Evolutionary conservation across 495 filamentous ascomycete species (phyloP).

Genomic region (Neurospora hispaniola): DNA sequence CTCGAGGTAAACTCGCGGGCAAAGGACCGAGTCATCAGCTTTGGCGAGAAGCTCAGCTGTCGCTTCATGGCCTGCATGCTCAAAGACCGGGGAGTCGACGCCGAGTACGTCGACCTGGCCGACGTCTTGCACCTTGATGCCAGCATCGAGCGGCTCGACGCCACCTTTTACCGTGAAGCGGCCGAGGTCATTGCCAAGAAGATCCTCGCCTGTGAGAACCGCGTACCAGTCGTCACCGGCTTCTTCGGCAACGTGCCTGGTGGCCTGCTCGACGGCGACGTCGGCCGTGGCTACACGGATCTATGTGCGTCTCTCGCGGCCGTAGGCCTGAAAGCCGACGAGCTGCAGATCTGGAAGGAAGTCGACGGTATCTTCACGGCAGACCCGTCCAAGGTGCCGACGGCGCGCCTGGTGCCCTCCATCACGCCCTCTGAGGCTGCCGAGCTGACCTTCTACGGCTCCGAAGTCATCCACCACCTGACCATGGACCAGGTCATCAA

Average conservation of each 20-base stretch:
- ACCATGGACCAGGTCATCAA: slow-evolving; percentile 98
- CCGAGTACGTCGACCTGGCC: slow-evolving; percentile 78
- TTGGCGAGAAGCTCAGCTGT: slow-evolving; percentile 90
- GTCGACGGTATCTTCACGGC: slow-evolving; percentile 88
- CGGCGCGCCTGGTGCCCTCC: slow-evolving; percentile 59
- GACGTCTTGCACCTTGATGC: slow-evolving; percentile 56
- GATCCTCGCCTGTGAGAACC: slow-evolving; percentile 56
- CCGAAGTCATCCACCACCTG: slow-evolving; percentile 93
- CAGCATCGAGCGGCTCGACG: slow-evolving; percentile 51
- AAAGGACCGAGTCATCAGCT: slow-evolving; percentile 83
- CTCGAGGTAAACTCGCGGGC: slow-evolving; percentile 66
- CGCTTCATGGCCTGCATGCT: slow-evolving; percentile 74
- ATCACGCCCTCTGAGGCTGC: slow-evolving; percentile 85
- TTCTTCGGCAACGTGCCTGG: slow-evolving; percentile 85
- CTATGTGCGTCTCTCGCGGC: slow-evolving; percentile 76
- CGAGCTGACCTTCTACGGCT: slow-evolving; percentile 86
- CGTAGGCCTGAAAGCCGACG: slow-evolving; percentile 63
- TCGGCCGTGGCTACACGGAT: slow-evolving; percentile 84
- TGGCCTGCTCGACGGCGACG: slow-evolving; percentile 60
- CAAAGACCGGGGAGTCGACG: slow-evolving; percentile 61
- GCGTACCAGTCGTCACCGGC: slow-evolving; percentile 69
- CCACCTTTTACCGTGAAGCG: slow-evolving; percentile 70
- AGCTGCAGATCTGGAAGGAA: slow-evolving; percentile 90
- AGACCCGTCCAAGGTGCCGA: slow-evolving; percentile 79
- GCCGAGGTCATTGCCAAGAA: slow-evolving; percentile 53